Evolutionary conservation across 75 land plant genomes (phyloP).

Genomic region (Pinus albicaulis): DNA sequence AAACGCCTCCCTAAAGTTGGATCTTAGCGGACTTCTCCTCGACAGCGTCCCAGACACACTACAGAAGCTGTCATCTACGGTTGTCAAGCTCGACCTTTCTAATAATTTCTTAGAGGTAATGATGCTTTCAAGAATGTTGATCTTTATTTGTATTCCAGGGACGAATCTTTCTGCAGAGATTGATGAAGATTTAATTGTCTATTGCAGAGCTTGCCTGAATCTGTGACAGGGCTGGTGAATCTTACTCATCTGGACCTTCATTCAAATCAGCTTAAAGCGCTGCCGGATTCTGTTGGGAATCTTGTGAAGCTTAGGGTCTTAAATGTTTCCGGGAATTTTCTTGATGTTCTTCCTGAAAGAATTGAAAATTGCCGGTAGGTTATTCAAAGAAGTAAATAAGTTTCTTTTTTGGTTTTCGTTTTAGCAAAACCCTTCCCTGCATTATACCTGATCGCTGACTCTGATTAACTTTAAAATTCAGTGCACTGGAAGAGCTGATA

Average conservation of each 20-base stretch:
- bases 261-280: conserved; percentile 55
- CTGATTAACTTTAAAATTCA: not conserved
- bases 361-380: conserved; percentile 73
- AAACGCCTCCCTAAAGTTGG: not conserved
- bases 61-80: conserved; percentile 2
- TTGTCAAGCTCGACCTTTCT: conserved; percentile 50
- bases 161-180: no score
- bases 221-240: conserved; percentile 46
- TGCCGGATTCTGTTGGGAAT: conserved; percentile 64
- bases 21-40: not conserved
- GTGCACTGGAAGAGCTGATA: conserved; percentile 5
- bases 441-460: not conserved
- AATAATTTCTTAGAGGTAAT: conserved; percentile 60
- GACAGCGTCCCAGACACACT: not conserved
- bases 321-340: conserved; percentile 68
- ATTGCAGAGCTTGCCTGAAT: conserved; percentile 49
- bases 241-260: conserved; percentile 51
- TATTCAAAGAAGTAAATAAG: not conserved
- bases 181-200: not conserved
- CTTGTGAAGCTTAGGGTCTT: conserved; percentile 56
- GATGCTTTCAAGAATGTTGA: not conserved
- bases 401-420: no score
- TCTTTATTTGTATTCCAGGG: not conserved
- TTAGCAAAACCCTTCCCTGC: not conserved
- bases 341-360: conserved; percentile 60